Conservation (phyloP, 805 yeast species). For the Cyberlindnera maclurae region DNA sequence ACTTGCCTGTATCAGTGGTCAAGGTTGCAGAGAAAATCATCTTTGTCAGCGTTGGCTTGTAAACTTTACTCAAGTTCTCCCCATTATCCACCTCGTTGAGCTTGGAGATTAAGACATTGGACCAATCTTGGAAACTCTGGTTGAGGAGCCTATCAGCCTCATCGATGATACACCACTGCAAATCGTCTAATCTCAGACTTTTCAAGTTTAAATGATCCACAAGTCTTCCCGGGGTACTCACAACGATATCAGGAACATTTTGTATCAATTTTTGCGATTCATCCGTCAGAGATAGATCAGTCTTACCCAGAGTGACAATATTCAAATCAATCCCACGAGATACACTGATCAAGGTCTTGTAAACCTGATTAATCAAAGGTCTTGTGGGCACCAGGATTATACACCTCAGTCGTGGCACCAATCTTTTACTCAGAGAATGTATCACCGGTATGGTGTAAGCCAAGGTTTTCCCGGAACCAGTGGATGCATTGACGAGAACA, state of each 20-base stretch:
- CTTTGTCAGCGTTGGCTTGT: slow-evolving; percentile 39
- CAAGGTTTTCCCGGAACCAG: slow-evolving; percentile 94
- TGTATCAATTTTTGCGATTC: slow-evolving; percentile 47
- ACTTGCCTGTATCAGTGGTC: slow-evolving; percentile 85
- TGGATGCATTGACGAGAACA: slow-evolving; percentile 82
- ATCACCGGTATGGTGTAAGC: slow-evolving; percentile 83
- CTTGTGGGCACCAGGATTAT: slow-evolving; percentile 84
- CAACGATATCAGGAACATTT: slow-evolving; percentile 56
- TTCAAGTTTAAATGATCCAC: slow-evolving; percentile 58
- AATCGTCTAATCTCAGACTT: slow-evolving; percentile 39
- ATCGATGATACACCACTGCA: slow-evolving; percentile 64
- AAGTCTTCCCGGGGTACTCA: slow-evolving; percentile 73
- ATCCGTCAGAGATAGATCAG: slow-evolving; percentile 45
- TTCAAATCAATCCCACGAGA: slow-evolving; percentile 61
- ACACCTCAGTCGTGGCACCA: slow-evolving; percentile 69
- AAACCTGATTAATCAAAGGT: slow-evolving; percentile 80
- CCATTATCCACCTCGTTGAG: slow-evolving; percentile 21
- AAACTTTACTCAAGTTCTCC: slow-evolving; percentile 25
- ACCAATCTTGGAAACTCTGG: slow-evolving; percentile 95
- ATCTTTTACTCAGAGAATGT: slow-evolving; percentile 53
- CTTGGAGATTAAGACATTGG: slow-evolving; percentile 36
- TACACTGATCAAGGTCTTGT: slow-evolving; percentile 49
- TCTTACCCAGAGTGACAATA: slow-evolving; percentile 52
- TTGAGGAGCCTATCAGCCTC: slow-evolving; percentile 80
- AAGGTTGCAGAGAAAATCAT: slow-evolving; percentile 89